Conservation (phyloP, 345 rosid species). For the Balakata baccata region DNA sequence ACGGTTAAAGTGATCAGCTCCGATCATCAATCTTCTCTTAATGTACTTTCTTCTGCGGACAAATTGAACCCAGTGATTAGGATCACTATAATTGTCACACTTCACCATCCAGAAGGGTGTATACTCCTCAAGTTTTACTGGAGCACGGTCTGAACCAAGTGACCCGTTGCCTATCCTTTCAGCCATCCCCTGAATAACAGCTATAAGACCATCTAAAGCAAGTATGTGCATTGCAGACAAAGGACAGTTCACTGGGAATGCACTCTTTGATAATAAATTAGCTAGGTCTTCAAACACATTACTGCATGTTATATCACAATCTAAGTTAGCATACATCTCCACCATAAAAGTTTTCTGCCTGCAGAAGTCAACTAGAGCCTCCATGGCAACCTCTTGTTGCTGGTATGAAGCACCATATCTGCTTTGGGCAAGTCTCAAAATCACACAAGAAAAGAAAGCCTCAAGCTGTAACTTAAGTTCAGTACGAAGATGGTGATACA, state of each 20-base stretch:
- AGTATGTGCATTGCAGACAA: slow-evolving; percentile 96
- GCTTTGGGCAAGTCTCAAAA: slow-evolving; percentile 96
- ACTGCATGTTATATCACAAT: slow-evolving; percentile 97
- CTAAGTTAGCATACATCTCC: slow-evolving; percentile 98
- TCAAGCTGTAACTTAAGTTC: slow-evolving; percentile 94
- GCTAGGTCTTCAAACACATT: slow-evolving; percentile 97
- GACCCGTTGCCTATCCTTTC: slow-evolving; percentile 85
- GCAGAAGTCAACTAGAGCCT: slow-evolving; percentile 97
- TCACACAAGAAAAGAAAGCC: slow-evolving; percentile 97
- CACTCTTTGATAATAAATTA: slow-evolving; percentile 89
- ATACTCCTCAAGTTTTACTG: slow-evolving; percentile 80
- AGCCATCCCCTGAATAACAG: slow-evolving; percentile 99
- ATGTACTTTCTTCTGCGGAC: slow-evolving; percentile 86
- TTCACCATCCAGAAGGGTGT: slow-evolving; percentile 97
- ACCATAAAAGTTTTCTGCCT: slow-evolving; percentile 97
- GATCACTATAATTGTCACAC: slow-evolving; percentile 78
- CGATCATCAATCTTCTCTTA: slow-evolving; percentile 96
- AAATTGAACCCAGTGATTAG: slow-evolving; percentile 88
- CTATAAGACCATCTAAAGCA: slow-evolving; percentile 91
- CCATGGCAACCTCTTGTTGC: slow-evolving; percentile 99
- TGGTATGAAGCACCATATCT: slow-evolving; percentile 86
- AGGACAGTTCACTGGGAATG: slow-evolving; percentile 97
- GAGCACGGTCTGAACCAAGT: slow-evolving; percentile 57
- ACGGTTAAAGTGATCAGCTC: slow-evolving; percentile 99
- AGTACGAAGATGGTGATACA: slow-evolving; percentile 77